These are phyloP conservation scores for Stagonosporopsis cucurbitacearum DNA, from an alignment of 2,329 filamentous ascomycete genomes.

Conservation along the genomic window DNA sequence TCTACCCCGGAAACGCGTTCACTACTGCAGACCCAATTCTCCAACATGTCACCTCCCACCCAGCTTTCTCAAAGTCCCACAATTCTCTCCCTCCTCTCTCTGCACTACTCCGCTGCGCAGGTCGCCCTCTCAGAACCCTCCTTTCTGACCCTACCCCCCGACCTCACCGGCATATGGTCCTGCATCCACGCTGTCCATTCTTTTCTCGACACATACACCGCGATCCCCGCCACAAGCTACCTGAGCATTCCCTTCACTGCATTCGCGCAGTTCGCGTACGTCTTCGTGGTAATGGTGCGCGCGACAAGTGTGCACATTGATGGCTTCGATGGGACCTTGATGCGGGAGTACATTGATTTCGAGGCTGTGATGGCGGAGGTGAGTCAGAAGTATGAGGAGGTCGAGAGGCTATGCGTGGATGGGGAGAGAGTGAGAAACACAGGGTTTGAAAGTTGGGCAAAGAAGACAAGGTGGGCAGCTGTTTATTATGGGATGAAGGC, in stretches of 20 bases:
- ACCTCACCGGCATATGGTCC: not conserved
- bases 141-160: not conserved
- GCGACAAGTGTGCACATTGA: not conserved
- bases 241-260: conserved; percentile 10
- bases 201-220: not conserved
- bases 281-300: conserved; percentile 19
- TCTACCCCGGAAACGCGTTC: not conserved
- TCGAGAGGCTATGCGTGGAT: not conserved
- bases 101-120: not conserved
- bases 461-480: not conserved
- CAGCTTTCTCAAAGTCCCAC: no score
- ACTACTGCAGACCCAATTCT: no score
- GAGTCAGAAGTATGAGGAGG: not conserved
- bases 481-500: conserved; percentile 3
- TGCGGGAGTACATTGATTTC: conserved; percentile 6
- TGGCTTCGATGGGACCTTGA: conserved; percentile 3
- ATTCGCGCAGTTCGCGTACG: conserved; percentile 21
- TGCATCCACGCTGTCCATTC: not conserved
- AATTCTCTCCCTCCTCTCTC: not conserved
- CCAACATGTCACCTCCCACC: no score
- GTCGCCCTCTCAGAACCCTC: not conserved
- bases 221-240: not conserved
- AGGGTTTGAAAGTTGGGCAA: not conserved
- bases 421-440: not conserved
- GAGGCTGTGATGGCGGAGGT: conserved; percentile 4